Percentiles rank a stretch among this genome's conserved stretches.
These are phyloP conservation scores for Eucalyptus pauciflora DNA, from an alignment of 345 rosid species.

Conservation along the genomic window DNA sequence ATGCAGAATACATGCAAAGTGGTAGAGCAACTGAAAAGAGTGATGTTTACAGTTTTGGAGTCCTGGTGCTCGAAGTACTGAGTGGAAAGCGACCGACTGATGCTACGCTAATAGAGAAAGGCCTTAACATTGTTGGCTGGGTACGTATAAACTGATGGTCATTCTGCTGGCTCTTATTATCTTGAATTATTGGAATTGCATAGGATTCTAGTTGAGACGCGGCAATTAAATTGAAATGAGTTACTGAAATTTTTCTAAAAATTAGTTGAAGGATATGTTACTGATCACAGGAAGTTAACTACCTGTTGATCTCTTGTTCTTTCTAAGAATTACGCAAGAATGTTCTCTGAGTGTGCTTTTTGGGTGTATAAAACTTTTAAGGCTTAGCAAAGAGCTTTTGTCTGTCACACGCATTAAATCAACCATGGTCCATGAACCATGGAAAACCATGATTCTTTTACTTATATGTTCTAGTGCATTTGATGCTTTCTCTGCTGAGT, in stretches of 20 bases:
- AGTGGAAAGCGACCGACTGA: constrained; percentile 98
- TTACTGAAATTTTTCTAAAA: neutral
- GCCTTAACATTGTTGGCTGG: constrained; percentile 98
- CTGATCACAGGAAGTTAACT: neutral
- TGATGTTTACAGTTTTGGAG: constrained; percentile 95
- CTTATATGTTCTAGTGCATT: neutral
- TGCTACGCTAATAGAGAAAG: constrained; percentile 94
- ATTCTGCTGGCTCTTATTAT: neutral
- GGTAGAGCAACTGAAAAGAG: constrained; percentile 99
- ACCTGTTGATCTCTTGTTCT: neutral
- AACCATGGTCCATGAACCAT: neutral
- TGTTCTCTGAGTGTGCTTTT: neutral
- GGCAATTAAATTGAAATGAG: neutral
- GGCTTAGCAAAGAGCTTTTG: neutral
- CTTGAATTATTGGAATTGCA: neutral
- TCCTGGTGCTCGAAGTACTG: constrained; percentile 81
- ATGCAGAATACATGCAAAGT: constrained; percentile 90
- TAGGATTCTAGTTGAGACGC: neutral
- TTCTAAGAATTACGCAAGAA: neutral
- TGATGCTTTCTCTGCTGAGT: neutral
- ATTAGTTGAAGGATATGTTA: neutral
- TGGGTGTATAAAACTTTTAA: neutral
- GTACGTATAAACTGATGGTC: constrained; percentile 24
- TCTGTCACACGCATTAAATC: neutral
- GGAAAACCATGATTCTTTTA: neutral